phyloP scores from a whole-genome alignment of 2,329 filamentous ascomycete species.

The Fusarium napiforme region DNA sequence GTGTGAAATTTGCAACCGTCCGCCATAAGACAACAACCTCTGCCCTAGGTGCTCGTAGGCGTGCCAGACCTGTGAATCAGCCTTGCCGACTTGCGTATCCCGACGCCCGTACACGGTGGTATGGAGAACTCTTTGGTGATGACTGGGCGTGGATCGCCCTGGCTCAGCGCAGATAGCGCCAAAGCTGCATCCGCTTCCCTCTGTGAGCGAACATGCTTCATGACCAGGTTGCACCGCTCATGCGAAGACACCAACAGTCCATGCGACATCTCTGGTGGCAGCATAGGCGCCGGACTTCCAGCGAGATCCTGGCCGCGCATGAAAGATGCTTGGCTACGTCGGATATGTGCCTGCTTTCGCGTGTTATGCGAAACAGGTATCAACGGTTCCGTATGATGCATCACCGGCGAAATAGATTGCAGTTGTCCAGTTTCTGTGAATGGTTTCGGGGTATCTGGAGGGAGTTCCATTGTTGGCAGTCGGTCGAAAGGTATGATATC shows the following conservation, averaged over 20 bases:
- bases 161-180: conserved; percentile 40
- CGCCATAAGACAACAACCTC: conserved; percentile 22
- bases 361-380: conserved; percentile 48
- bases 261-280: conserved; percentile 34
- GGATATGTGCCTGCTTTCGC: conserved; percentile 26
- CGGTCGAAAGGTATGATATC: conserved; percentile 32
- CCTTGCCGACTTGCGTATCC: conserved; percentile 29
- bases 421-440: conserved; percentile 33
- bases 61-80: conserved; percentile 11
- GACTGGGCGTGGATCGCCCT: conserved; percentile 25
- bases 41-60: conserved; percentile 19
- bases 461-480: conserved; percentile 35
- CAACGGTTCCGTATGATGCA: conserved; percentile 36
- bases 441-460: conserved; percentile 14
- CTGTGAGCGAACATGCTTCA: conserved; percentile 22
- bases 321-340: background rate
- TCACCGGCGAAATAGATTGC: conserved; percentile 28
- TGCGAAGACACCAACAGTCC: conserved; percentile 17
- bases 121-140: background rate
- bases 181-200: conserved; percentile 41
- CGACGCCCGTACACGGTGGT: conserved; percentile 17
- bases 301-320: conserved; percentile 39
- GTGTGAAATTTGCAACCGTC: conserved; percentile 3
- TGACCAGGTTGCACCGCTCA: conserved; percentile 13
- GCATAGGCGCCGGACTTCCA: conserved; percentile 37